Evolutionary conservation across 2,329 filamentous ascomycete species (phyloP).

Genomic region (Ophiostoma perfectum): DNA sequence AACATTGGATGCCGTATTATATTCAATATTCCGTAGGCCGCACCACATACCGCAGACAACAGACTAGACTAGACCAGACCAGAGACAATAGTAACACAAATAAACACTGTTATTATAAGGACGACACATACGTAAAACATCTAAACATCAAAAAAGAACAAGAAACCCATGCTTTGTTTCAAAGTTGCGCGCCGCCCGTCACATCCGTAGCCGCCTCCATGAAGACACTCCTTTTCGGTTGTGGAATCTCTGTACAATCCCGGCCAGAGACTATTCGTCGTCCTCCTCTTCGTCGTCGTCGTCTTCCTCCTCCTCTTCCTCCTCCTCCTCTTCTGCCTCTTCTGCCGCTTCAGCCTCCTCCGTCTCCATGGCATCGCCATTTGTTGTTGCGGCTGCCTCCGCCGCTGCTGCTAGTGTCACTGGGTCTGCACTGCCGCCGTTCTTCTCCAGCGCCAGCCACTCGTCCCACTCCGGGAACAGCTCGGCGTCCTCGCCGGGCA

Average conservation of each 20-base stretch:
- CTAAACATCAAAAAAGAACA: not conserved
- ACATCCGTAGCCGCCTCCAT: not conserved
- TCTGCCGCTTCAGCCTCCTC: slow-evolving; percentile 28
- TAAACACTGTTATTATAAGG: not conserved
- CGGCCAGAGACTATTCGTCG: not conserved
- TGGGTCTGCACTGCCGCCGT: slow-evolving; percentile 48
- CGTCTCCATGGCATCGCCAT: slow-evolving; percentile 43
- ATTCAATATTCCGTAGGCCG: no score
- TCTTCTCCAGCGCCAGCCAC: slow-evolving; percentile 71
- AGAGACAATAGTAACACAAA: not conserved
- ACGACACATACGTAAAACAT: not conserved
- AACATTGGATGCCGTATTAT: no score
- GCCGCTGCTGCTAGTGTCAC: slow-evolving; percentile 10
- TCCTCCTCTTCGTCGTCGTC: not conserved
- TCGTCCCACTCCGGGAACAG: slow-evolving; percentile 97
- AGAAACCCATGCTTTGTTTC: slow-evolving; percentile 10
- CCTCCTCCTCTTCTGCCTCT: slow-evolving; percentile 9
- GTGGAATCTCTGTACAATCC: no score
- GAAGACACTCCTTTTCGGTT: not conserved
- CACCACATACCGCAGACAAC: no score
- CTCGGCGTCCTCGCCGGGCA: slow-evolving; percentile 76
- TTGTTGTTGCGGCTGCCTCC: not conserved
- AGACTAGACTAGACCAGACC: not conserved
- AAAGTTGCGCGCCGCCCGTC: not conserved
- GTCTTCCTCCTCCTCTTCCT: not conserved